These are phyloP conservation scores for Penicillium polonicum DNA, from an alignment of 2,329 filamentous ascomycete genomes.

Conservation along the genomic window DNA sequence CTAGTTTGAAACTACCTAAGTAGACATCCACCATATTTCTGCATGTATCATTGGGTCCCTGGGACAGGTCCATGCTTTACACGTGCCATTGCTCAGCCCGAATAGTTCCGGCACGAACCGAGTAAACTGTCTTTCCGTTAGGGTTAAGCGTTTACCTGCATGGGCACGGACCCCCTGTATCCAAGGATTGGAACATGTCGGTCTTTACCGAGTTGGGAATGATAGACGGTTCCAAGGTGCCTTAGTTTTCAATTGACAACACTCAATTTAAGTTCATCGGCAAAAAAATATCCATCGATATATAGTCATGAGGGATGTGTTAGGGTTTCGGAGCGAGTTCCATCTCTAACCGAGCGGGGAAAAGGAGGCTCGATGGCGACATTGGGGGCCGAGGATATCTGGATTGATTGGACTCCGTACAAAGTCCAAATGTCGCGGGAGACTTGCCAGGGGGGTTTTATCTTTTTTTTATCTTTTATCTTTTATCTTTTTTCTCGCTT, in stretches of 20 bases:
- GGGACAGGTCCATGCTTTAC: neutral
- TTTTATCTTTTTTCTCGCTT: neutral
- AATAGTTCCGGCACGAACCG: constrained; percentile 10
- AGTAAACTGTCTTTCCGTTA: neutral
- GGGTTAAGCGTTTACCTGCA: constrained; percentile 7
- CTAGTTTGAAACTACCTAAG: neutral
- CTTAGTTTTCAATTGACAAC: neutral
- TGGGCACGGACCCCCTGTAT: neutral
- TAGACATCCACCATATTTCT: neutral
- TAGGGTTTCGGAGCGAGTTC: neutral
- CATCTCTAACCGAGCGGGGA: constrained; percentile 1
- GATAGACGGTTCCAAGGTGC: neutral
- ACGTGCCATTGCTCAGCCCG: neutral
- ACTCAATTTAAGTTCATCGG: neutral
- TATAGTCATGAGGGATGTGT: neutral
- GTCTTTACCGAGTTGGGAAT: neutral
- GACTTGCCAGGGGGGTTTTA: neutral
- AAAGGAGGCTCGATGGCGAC: neutral
- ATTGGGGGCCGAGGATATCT: neutral
- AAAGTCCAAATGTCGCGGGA: neutral
- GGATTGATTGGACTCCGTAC: neutral
- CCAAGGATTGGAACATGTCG: neutral
- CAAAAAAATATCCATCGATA: too few species aligned
- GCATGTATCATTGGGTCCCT: neutral
- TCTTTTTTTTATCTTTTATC: accelerated